Percentiles rank a stretch among this genome's conserved stretches.
Evolutionary conservation across 2,329 filamentous ascomycete genomes (phyloP).

Genomic region (Parastagonospora nodorum): DNA sequence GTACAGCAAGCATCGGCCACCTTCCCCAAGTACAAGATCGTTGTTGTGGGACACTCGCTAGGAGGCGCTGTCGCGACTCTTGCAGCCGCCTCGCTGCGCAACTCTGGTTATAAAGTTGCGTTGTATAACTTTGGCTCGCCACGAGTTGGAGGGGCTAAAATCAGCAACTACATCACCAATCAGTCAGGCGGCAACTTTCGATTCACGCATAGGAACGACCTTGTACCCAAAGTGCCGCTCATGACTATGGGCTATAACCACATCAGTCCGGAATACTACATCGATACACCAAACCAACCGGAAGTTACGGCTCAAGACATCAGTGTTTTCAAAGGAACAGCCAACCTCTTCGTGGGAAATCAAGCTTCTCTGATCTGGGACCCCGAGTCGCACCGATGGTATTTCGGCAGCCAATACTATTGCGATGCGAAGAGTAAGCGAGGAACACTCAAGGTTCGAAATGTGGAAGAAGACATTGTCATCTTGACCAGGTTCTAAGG

Average conservation of each 20-base stretch:
- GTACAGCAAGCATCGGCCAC: conserved; percentile 51
- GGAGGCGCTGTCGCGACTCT: conserved; percentile 69
- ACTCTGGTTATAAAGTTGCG: conserved; percentile 23
- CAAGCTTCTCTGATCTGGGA: conserved; percentile 33
- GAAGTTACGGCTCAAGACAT: conserved; percentile 28
- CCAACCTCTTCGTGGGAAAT: conserved; percentile 36
- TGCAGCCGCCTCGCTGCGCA: conserved; percentile 57
- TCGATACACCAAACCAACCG: conserved; percentile 28
- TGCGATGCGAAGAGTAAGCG: conserved; percentile 24
- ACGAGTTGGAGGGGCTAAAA: conserved; percentile 65
- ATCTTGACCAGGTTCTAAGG: conserved; percentile 18
- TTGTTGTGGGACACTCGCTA: conserved; percentile 71
- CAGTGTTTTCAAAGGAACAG: conserved; percentile 24
- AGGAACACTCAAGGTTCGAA: conserved; percentile 9
- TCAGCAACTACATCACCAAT: conserved; percentile 60
- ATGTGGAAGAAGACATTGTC: conserved; percentile 11
- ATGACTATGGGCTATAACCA: conserved; percentile 67
- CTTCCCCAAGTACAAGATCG: conserved; percentile 60
- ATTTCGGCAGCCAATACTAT: conserved; percentile 31
- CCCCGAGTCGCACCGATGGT: conserved; percentile 44
- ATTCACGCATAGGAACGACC: conserved; percentile 70
- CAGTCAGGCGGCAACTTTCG: conserved; percentile 64
- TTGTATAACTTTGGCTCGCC: conserved; percentile 69
- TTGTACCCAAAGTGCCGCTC: conserved; percentile 69
- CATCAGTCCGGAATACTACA: conserved; percentile 70